Evolutionary conservation across 75 land plant species (phyloP), one percentile per base, ranked within the genome.

Genomic region (Picea sitchensis): DNA sequence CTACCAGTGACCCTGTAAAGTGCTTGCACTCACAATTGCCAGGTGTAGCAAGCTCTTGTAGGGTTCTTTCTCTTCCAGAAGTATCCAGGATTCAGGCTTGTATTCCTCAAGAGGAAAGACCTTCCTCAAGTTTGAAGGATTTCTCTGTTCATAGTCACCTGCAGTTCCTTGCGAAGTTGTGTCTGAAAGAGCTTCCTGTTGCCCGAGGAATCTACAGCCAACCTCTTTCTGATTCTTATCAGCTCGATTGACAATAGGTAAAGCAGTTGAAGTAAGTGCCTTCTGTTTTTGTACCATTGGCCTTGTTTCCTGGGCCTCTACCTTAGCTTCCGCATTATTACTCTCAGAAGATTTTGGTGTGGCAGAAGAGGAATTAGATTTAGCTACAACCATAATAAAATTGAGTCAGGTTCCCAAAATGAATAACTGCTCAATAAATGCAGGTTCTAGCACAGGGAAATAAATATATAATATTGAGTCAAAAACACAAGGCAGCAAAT

Each of bases 51-150:
- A 78, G 30, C 75, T 68, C 76, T 76, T 84, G 59, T 54, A 21
- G 9, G 75, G 64, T 30, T 58, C 54, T 21, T 80, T 81, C 51
- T 44, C 23, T 63, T 67, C 86, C 21, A 61, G 68, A 75, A 79
- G 80, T 75, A 87, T 87, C 88, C 88, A 87, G 6, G 83, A 20
- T 75, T 87, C 86, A 58, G 88, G 88, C 38, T 81, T 72, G 74
- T 84, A 87, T 15, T 76, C 47, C 23, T 87, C 86, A 58, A 84
- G 60, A 44, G 83, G 84, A 0, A 14, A 12, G 21, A 69, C 32
- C 73, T 60, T 60, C 61, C n/a, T 60, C 61, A 60, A 17, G 61
- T 60, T 60, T 51, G 54, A 51, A 60, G n/a, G n/a, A 60, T 60
- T 60, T 15, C n/a, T 60, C 61, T 60, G 61, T 60, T 60, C 61